A percentile compares a stretch with the other conserved stretches of the same genome.
phyloP scores from a whole-genome alignment of 495 filamentous ascomycete genomes.

The Aspergillus carlsbadensis region DNA sequence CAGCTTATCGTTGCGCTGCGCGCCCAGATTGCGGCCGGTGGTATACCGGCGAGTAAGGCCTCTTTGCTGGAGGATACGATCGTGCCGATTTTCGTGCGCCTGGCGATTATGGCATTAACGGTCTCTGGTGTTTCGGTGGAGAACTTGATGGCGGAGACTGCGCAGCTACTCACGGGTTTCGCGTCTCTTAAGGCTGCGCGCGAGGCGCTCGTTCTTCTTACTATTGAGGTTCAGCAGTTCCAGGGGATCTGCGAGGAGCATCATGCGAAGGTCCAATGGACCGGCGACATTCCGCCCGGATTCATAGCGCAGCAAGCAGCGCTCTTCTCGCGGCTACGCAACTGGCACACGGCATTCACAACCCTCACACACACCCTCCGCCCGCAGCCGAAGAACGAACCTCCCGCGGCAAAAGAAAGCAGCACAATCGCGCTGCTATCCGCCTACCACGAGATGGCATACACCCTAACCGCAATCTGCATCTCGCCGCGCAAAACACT shows the following conservation, averaged over 20 bases:
- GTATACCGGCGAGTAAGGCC: constrained; percentile 16
- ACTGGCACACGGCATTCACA: constrained; percentile 28
- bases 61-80: constrained; percentile 32
- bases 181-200: constrained; percentile 32
- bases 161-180: constrained; percentile 13
- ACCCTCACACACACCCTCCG: constrained; percentile 17
- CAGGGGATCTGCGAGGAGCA: constrained; percentile 20
- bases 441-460: constrained; percentile 26
- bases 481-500: constrained; percentile 15
- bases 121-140: constrained; percentile 12
- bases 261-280: constrained; percentile 1
- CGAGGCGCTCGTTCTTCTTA: constrained; percentile 29
- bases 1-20: constrained; percentile 32
- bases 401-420: constrained; percentile 4
- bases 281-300: constrained; percentile 8
- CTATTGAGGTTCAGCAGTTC: constrained; percentile 23
- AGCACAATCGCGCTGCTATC: constrained; percentile 24
- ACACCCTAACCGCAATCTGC: constrained; percentile 18
- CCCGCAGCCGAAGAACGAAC: constrained; percentile 1
- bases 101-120: constrained; percentile 21
- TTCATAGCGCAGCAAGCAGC: constrained; percentile 8
- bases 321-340: constrained; percentile 14
- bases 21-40: constrained; percentile 21
- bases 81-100: constrained; percentile 37
- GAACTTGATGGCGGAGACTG: constrained; percentile 12